These are phyloP conservation scores for Plantago lanceolata DNA, from an alignment of 305 asterid species.

Conservation along the genomic window DNA sequence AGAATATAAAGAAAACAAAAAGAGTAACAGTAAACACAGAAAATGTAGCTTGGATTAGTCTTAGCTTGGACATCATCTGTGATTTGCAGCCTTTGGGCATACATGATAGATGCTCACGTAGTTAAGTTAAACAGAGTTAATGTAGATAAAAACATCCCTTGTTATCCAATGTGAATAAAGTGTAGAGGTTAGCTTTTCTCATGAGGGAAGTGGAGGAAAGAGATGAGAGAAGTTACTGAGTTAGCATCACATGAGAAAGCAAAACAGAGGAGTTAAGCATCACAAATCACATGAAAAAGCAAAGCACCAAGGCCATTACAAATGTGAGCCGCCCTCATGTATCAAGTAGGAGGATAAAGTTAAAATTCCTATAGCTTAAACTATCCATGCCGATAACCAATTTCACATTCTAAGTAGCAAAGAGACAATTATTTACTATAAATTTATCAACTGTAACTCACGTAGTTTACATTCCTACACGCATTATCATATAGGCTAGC, in stretches of 20 bases:
- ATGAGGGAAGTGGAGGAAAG: constrained; percentile 1
- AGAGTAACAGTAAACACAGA: constrained; percentile 30
- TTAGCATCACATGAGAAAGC: constrained; percentile 18
- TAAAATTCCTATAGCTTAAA: background rate
- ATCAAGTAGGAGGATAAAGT: background rate
- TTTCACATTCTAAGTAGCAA: background rate
- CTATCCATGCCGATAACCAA: background rate
- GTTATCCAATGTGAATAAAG: constrained; percentile 25
- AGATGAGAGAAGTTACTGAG: constrained; percentile 11
- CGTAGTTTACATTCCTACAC: background rate
- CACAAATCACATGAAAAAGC: constrained; percentile 19
- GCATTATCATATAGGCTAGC: background rate
- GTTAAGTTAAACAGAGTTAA: background rate
- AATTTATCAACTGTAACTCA: background rate
- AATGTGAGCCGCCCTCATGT: constrained; percentile 17
- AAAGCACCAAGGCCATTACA: constrained; percentile 9
- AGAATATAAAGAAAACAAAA: constrained; percentile 38
- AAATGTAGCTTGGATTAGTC: constrained; percentile 27
- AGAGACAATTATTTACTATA: background rate
- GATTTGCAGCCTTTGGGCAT: background rate
- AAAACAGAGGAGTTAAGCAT: background rate
- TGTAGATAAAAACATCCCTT: background rate
- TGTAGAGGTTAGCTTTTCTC: constrained; percentile 10
- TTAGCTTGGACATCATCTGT: constrained; percentile 31
- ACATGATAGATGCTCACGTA: background rate